Base-by-base conservation (phyloP, 1,284 basidiomycete genomes). In the Pholiota adiposa region DNA sequence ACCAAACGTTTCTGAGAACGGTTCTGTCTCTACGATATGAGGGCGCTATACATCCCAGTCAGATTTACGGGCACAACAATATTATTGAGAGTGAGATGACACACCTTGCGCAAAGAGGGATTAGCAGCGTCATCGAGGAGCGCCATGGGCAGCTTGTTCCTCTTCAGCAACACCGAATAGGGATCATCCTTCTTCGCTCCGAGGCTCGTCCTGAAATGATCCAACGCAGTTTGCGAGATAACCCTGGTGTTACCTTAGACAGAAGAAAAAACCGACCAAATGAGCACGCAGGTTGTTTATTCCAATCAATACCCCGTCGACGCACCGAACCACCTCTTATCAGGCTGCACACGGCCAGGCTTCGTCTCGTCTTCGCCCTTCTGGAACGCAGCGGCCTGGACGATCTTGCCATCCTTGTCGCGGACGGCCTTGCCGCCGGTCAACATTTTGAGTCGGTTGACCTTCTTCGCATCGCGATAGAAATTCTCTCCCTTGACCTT, bases 61-160 rank as follows among this genome's bases (percentile, higher is more conserved):
- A 52, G 21, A 19, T 12, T 33, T 8, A 52, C 11, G 19, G n/a
- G 11, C 3, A n/a, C 12, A 5, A 19, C n/a, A 51, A 5, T 41
- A 19, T 23, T 31, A n/a, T 46, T 3, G 18, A 51, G 31, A 40
- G n/a, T 25, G n/a, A n/a, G n/a, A n/a, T n/a, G 33, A 48, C 55
- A 69, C 77, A 91, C 93, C 82, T 96, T 96, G 69, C 88, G 89
- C 33, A 79, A 67, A 69, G 88, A 86, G 1, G 89, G 87, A 70
- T 94, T 95, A 9, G 84, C 83, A 54, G 93, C 90, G 72, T 96
- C 94, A 69, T 96, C 92, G 29, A 98, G 78, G 49, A 98, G 79
- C 19, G 92, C 93, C 94, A 98, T 97, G 1, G 96, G 96, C 7
- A 98, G 82, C 76, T 97, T 97, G 77, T 97, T 97, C 59, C 94